phyloP scores from a whole-genome alignment of 2,329 filamentous ascomycete genomes.

The Escovopsis weberi region DNA sequence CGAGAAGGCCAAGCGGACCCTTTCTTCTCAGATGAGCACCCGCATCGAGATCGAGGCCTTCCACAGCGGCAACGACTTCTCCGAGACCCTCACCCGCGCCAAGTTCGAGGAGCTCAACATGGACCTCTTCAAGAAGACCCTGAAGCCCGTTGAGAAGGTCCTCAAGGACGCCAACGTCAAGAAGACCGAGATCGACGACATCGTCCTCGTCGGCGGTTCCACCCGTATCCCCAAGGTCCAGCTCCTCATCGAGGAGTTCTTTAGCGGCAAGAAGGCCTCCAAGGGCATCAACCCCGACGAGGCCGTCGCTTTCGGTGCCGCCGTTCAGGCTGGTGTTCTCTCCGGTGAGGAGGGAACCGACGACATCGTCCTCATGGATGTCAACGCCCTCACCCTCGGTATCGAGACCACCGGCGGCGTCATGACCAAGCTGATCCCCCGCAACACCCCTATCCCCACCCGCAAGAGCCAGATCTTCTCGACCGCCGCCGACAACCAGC shows the following conservation, averaged over 20 bases:
- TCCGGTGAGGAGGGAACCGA: slow-evolving; percentile 71
- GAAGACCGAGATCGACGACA: slow-evolving; percentile 90
- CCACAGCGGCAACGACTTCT: slow-evolving; percentile 94
- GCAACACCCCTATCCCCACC: slow-evolving; percentile 88
- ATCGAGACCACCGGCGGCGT: slow-evolving; percentile 96
- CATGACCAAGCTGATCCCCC: slow-evolving; percentile 93
- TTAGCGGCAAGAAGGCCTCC: slow-evolving; percentile 87
- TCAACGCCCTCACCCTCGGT: slow-evolving; percentile 90
- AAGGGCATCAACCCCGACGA: slow-evolving; percentile 99
- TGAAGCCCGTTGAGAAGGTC: slow-evolving; percentile 97
- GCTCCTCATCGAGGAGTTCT: slow-evolving; percentile 88
- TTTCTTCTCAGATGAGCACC: slow-evolving; percentile 86
- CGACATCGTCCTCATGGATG: slow-evolving; percentile 87
- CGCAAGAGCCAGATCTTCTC: slow-evolving; percentile 98
- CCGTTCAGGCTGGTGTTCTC: slow-evolving; percentile 91
- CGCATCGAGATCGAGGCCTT: slow-evolving; percentile 96
- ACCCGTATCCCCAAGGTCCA: slow-evolving; percentile 99
- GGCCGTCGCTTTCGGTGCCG: slow-evolving; percentile 94
- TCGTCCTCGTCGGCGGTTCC: slow-evolving; percentile 94
- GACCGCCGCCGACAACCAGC: slow-evolving; percentile 92
- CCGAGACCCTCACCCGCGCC: slow-evolving; percentile 92
- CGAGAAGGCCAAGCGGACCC: slow-evolving; percentile 97
- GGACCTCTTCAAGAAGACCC: slow-evolving; percentile 97
- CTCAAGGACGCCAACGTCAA: slow-evolving; percentile 96
- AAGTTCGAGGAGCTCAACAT: slow-evolving; percentile 99